Evolutionary conservation across 352 stramenopile species (phyloP), one percentile per base, ranked within the genome.

Genomic region (Pythium apleroticum): DNA sequence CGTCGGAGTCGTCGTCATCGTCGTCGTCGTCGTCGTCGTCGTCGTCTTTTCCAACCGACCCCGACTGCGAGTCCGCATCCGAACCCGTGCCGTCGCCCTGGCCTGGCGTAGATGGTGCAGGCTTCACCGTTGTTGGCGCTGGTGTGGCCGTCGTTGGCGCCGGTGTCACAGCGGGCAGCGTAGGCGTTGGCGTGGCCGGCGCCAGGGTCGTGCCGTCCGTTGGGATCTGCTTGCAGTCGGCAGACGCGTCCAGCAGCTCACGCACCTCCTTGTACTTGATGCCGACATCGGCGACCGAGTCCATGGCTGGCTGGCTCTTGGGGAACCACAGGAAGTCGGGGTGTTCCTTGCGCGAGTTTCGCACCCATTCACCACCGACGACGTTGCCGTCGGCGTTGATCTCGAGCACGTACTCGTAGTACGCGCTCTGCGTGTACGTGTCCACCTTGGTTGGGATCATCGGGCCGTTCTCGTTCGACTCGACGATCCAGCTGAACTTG

Each of bases 401-500:
- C 68, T 91, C 82, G n/a, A 91, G 74, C 17, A 89, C 24, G 60
- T 90, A 90, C 59, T 88, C 69, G 68, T 90, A 90, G 63, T 87
- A 74, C 27, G 72, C 79, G 39, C 57, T 75, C 35, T 77, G 75
- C 35, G 78, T 90, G 69, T 78, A 81, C 46, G 72, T 69, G 54
- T 89, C 73, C 15, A 84, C 76, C 17, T 68, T 52, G 1, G 75
- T 81, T 1, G 75, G 65, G 14, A 89, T 77, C 0, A 89, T 68
- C 7, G 76, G 74, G 1, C 76, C 77, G 57, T 89, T 83, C n/a
- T 77, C 73, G 19, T 71, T 73, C 2, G 78, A 73, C 64, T 89
- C 81, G 46, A 86, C 69, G 28, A 89, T 73, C 78, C 75, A 89
- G 50, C 68, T 79, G 53, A 91, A 84, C 37, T 81, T 76, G 7